Evolutionary conservation across 139 green algal species (phyloP).

Genomic region (Yamagishiella unicocca): DNA sequence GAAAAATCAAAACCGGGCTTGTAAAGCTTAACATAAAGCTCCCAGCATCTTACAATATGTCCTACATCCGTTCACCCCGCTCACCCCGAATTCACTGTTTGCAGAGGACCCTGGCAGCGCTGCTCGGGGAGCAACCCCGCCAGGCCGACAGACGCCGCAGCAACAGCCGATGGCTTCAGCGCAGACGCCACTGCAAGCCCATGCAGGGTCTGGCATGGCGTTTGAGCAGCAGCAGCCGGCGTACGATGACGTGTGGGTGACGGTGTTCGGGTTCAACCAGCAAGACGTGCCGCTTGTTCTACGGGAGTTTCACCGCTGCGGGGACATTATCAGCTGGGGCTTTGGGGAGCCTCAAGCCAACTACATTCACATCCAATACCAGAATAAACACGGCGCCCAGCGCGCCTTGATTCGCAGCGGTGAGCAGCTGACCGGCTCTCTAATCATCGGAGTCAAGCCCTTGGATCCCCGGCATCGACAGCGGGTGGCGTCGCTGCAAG

Average conservation of each 20-base stretch:
- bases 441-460: constrained; percentile 75
- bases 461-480: constrained; percentile 57
- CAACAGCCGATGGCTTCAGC: not conserved
- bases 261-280: constrained; percentile 68
- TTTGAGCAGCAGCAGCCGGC: constrained; percentile 43
- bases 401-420: constrained; percentile 64
- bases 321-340: constrained; percentile 72
- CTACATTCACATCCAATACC: constrained; percentile 73
- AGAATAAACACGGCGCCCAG: constrained; percentile 72
- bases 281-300: constrained; percentile 59
- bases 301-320: constrained; percentile 68
- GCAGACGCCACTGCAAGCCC: too few relatives aligned
- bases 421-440: constrained; percentile 55
- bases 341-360: constrained; percentile 64
- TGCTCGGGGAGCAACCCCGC: not conserved
- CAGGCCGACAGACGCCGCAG: constrained; percentile 5
- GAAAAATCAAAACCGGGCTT: too few relatives aligned
- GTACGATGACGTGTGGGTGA: constrained; percentile 72
- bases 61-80: too few relatives aligned
- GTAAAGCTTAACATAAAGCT: too few relatives aligned
- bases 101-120: constrained; percentile 40
- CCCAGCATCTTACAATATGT: too few relatives aligned
- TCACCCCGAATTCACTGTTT: too few relatives aligned
- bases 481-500: constrained; percentile 24
- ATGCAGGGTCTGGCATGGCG: too few relatives aligned